Evolutionary conservation across 805 yeast species (phyloP).

Genomic region (Dipodascus geniculatus): DNA sequence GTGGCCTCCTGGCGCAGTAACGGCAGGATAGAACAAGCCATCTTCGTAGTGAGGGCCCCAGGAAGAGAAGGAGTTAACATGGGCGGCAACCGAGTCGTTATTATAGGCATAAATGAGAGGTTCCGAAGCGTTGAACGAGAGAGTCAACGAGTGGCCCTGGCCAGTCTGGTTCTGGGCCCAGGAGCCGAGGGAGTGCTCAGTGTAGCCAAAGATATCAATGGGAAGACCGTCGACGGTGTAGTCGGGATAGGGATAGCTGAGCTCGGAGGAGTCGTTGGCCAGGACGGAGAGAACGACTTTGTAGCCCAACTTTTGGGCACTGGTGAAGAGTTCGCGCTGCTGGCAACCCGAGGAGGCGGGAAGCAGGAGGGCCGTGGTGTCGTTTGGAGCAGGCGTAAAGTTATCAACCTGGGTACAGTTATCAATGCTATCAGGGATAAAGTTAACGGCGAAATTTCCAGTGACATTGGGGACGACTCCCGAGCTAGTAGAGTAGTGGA

Average conservation of each 20-base stretch:
- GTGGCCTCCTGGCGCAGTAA: constrained; percentile 9
- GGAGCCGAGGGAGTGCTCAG: neutral
- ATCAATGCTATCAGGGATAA: neutral
- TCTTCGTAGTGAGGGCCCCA: constrained; percentile 1
- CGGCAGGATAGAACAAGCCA: constrained; percentile 12
- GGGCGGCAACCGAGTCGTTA: neutral
- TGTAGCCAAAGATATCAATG: neutral
- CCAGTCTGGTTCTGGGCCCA: neutral
- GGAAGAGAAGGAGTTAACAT: neutral
- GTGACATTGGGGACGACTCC: constrained; percentile 2
- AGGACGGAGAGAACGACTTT: neutral
- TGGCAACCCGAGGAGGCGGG: neutral
- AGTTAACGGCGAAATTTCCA: neutral
- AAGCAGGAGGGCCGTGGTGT: neutral
- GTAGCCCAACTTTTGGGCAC: neutral
- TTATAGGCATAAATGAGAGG: neutral
- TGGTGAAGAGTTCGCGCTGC: neutral
- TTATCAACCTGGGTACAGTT: neutral
- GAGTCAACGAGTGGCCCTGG: neutral
- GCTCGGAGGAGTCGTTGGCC: neutral
- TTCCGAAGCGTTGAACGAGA: neutral
- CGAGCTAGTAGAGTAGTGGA: constrained; percentile 1
- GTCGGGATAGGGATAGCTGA: neutral
- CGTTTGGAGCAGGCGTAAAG: neutral
- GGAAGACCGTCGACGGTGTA: neutral